Evolutionary conservation across 257 asterid species (phyloP), one percentile per base, ranked within the genome.

Genomic region (Scutellaria minor): DNA sequence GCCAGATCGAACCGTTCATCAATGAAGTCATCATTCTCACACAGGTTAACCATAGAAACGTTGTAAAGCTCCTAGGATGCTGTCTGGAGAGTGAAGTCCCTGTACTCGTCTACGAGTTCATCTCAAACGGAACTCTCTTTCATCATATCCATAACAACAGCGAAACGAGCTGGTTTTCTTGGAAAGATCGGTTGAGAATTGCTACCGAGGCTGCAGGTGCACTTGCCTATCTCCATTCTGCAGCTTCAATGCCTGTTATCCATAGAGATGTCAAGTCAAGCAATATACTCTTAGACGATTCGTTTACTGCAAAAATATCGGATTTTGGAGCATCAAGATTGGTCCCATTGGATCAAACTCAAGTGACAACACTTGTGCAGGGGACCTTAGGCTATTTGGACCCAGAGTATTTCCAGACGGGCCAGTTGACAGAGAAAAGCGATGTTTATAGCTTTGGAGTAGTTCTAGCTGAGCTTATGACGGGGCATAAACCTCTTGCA

Each of bases 241-340:
- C 77, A 9, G 70, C 77, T 6, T 50, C 77, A 0, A 71, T 46
- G 55, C 75, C 70, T 0, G 64, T 77, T 5, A 71, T 70, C 31
- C 77, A 64, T 11, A 64, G 77, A 37, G 77, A 77, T 12, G 75
- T 77, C 37, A 77, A 77, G 48, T 65, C 71, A 0, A 46, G 60
- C 27, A 72, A 77, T 12, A 77, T 71, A 18, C 20, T 71, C 27
- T 14, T 77, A 20, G 77, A 72, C 12, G 81, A 71, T 15, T 57
- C 35, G 4, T 78, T 59, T 6, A 60, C 53, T 0, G 75, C 89
- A 0, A 87, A 87, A 24, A 84, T 85, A 53, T 57, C 87, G 2
- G 87, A 87, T 82, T 87, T 87, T 6, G 93, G 93, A 10, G 87
- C 86, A 0, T 87, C 93, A 2, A 87, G 87, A 67, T 51, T 84